Base-by-base conservation (phyloP, 805 yeast genomes). In the Metschnikowia gelsemii region DNA sequence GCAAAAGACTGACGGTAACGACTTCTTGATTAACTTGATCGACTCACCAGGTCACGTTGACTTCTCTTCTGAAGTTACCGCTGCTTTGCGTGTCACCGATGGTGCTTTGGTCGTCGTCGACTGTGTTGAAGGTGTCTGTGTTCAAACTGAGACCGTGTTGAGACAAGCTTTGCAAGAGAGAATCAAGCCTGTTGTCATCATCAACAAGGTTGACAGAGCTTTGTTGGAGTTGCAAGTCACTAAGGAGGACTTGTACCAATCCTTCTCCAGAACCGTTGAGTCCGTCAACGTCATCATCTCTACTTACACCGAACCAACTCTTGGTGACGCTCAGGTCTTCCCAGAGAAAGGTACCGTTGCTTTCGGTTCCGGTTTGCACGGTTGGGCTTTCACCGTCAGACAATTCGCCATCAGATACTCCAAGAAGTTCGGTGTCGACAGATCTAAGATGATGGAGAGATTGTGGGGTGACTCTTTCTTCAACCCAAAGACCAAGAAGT, bases 21-120 rank as follows among this genome's bases (percentile, higher is more conserved):
- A 84, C 71, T 91, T 91, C 84, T 85, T 91, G 78, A 83, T 91
- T 62, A 91, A 91, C 88, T 82, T 91, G 83, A 91, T 91, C 64
- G 99, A 91, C 76, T 93, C 99, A 61, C 99, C 99, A 77, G 99
- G 99, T 87, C 99, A 91, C 97, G 98, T 91, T 82, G 99, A 91
- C 79, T 91, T 91, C 90, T 89, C 97, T 54, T 93, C 98, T 60
- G 99, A 91, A 78, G 99, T 91, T 67, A 93, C 98, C 68, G 98
- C 98, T 63, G 99, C 99, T 75, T 84, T 91, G 69, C 90, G 99
- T 80, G 98, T 91, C 66, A 93, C 98, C 61, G 99, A 91, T 72
- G 99, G 99, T 89, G 98, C 99, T 70, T 82, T 91, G 69, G 98
- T 91, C 63, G 99, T 91, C 63, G 98, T 91, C 69, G 98, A 93